phyloP scores from a whole-genome alignment of 257 asterid species.

The Rehmannia glutinosa region DNA sequence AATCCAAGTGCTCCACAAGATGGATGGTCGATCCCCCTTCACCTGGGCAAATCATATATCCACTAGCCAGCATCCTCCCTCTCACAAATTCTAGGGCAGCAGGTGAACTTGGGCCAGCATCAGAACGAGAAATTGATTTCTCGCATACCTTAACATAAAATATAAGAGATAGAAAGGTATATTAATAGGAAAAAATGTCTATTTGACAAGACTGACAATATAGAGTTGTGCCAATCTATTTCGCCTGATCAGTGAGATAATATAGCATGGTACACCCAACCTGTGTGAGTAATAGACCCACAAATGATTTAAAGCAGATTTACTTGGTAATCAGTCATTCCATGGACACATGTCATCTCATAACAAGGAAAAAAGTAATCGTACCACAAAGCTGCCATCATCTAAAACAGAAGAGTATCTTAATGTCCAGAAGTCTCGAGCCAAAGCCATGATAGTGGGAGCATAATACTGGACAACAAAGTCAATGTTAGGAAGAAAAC shows the following conservation, averaged over 20 bases:
- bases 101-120: slow-evolving; percentile 37
- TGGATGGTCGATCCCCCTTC: slow-evolving; percentile 37
- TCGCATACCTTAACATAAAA: slow-evolving; percentile 40
- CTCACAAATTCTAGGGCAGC: slow-evolving; percentile 39
- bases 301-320: background rate
- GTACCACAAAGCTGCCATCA: slow-evolving; percentile 47
- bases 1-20: slow-evolving; percentile 39
- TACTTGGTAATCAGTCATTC: background rate
- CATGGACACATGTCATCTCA: background rate
- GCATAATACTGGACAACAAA: slow-evolving; percentile 35
- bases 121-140: slow-evolving; percentile 36
- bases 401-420: slow-evolving; percentile 39
- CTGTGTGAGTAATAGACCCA: background rate
- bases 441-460: slow-evolving; percentile 44
- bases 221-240: too few species aligned
- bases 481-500: background rate
- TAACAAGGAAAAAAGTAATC: slow-evolving; percentile 6
- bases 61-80: slow-evolving; percentile 46
- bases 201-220: too few species aligned
- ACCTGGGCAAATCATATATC: slow-evolving; percentile 35
- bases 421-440: slow-evolving; percentile 52
- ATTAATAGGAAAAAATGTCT: background rate
- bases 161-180: background rate
- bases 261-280: background rate
- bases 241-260: background rate